Evolutionary conservation across 225 moss, liverwort and hornwort genomes (phyloP).

Genomic region (Climacium dendroides): DNA sequence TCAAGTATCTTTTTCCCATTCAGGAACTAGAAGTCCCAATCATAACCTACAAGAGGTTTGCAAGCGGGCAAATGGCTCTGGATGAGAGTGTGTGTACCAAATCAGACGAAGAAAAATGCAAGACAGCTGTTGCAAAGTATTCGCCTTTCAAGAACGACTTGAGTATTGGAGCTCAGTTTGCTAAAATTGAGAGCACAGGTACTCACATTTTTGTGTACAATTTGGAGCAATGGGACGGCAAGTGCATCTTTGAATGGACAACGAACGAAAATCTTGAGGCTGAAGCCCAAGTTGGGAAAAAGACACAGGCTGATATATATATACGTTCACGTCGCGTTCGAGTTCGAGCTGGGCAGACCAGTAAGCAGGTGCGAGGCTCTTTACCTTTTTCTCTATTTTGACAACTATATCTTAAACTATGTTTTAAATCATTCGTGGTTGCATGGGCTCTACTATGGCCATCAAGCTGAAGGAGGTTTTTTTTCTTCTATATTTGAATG

Average conservation of each 20-base stretch:
- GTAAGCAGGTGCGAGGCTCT: conserved; percentile 16
- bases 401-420: neutral
- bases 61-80: conserved; percentile 47
- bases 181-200: conserved; percentile 63
- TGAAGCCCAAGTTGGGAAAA: conserved; percentile 6
- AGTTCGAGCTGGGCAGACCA: conserved; percentile 74
- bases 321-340: conserved; percentile 60
- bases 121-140: conserved; percentile 46
- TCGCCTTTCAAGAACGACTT: conserved; percentile 65
- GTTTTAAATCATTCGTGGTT: neutral
- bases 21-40: conserved; percentile 77
- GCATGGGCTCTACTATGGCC: neutral
- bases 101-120: conserved; percentile 38
- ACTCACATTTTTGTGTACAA: conserved; percentile 69
- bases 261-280: neutral
- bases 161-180: conserved; percentile 65
- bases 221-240: conserved; percentile 56
- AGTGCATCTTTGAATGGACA: conserved; percentile 50
- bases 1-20: neutral
- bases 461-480: neutral
- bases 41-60: conserved; percentile 52
- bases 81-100: conserved; percentile 40
- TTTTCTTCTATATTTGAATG: neutral
- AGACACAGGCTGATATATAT: conserved; percentile 23
- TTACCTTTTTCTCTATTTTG: neutral